Base-by-base conservation (phyloP, 352 stramenopile species). In the Elongisporangium prolatum region DNA sequence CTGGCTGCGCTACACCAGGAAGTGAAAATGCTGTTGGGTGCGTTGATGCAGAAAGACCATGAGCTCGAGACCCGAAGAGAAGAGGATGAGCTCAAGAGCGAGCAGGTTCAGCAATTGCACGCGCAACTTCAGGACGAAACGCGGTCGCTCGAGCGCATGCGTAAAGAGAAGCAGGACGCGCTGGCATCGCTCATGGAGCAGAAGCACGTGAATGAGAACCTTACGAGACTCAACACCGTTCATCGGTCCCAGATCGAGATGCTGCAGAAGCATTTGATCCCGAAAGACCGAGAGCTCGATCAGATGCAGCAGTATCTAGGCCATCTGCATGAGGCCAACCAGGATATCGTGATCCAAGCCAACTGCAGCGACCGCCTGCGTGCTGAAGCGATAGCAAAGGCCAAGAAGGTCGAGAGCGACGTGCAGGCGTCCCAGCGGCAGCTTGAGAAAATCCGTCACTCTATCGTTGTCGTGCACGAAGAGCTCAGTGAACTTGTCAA, bases 181-280 rank as follows among this genome's bases (percentile, higher is more conserved):
- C 18, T 60, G 13, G 58, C 53, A 0, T 60, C 71, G 21, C 60
- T 72, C 2, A 44, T 57, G 8, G 76, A 89, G 34, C 74, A 88
- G 21, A 71, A 75, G 38, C 56, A 71, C 1, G 40, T 75, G 40
- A 65, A 72, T 1, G 72, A 83, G 25, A 84, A 86, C 34, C 67
- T 91, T 11, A 63, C 84, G 64, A 80, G 80, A 0, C 56, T 91
- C 21, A 86, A 89, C 50, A 71, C 69, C n/a, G 80, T 89, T 0
- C 82, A 91, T 60, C 75, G 78, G 2, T 91, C 82, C 6, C 82
- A 91, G 40, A 75, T 89, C 22, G 80, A 89, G 55, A 62, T 91
- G 18, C 52, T 91, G 4, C 79, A 91, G 57, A 80, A 78, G 5
- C 80, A 86, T 50, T 57, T 91, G n/a, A 24, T 88, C 0, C 77